Evolutionary conservation across 1,139 yeast genomes (phyloP), one percentile per base, ranked within the genome.

Genomic region (Debaryomyces sp.): DNA sequence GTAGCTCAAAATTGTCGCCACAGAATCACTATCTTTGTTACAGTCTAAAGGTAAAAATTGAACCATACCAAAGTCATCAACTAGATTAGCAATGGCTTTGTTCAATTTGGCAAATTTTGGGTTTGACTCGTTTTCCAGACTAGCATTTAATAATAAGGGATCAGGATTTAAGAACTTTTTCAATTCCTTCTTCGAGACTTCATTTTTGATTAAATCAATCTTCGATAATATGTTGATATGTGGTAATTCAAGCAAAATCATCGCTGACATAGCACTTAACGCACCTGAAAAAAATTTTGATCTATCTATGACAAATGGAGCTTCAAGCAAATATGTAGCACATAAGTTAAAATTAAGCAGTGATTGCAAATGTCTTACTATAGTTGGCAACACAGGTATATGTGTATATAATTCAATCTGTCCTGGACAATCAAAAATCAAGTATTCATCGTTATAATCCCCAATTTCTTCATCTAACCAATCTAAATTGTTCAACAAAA

Each of bases 11-110:
- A 94, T 94, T 0, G 94, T 87, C 7, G 87, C 83, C 17, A 94
- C 87, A 43, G 91, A 81, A 44, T 86, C 92, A 50, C 79, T 77
- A 38, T 91, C 87, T 63, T 88, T 86, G 29, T 34, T 30, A 43
- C 97, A 86, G 61, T 90, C 95, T 54, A 94, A 75, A 0, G 99
- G 98, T 54, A 94, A 72, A 62, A 91, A 94, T 63, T 94, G 98
- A 3, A 94, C 98, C 99, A 94, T 94, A 7, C 99, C 98, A 67
- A 94, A 94, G 63, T 95, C 99, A 64, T 95, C 98, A 32, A 89
- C 92, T 57, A 94, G 75, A 55, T 87, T 84, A 1, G 97, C 97
- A 57, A 94, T 91, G 26, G 94, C 80, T 57, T 81, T 81, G 64
- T 90, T 94, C 52, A 94, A 77, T 53, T 77, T 82, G 39, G 85